Evolutionary conservation across 2,329 filamentous ascomycete genomes (phyloP), one percentile per base, ranked within the genome.

Genomic region (Hypoxylon sp.): DNA sequence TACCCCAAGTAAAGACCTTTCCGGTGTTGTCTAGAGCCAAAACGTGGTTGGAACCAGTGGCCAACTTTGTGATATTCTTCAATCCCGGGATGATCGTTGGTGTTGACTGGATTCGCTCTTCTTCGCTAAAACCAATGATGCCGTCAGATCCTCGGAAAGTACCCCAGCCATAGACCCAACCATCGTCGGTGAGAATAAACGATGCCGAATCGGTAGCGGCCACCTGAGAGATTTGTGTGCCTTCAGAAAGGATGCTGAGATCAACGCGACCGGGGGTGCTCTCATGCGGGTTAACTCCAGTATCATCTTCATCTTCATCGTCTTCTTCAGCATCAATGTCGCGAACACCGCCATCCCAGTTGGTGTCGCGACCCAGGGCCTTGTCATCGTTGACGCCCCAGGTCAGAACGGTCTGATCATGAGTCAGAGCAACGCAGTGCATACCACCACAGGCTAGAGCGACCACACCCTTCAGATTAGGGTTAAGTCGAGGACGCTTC

Each of bases 361-460:
- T 74, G 1, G 85, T 88, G 59, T 85, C 79, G 61, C 87, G 81
- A 23, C 89, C 89, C 20, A 90, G 78, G 6, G 87, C 85, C 50
- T 83, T 82, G 63, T 90, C 86, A 60, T 91, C 88, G 67, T 92
- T 92, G 60, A 92, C 87, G 57, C 89, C 89, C 88, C 90, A 92
- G 19, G 88, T 89, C 40, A 84, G 77, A 64, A 92, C 84, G 66
- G 82, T 83, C 71, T 88, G 87, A 66, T 90, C 86, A 55, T 85
- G 77, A 23, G 86, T 88, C 31, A 91, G 71, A 9, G 84, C 85
- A 60, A 87, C 73, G 41, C 78, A 82, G 68, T 90, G 87, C 86
- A 89, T 89, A 29, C 86, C 87, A 55, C 87, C 87, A 37, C 82
- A 79, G 48, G 84, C 84, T 40, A 89, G 69, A 60, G 82, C 78